These are phyloP conservation scores for Xylaria longipes DNA, from an alignment of 495 filamentous ascomycete species.

Conservation along the genomic window DNA sequence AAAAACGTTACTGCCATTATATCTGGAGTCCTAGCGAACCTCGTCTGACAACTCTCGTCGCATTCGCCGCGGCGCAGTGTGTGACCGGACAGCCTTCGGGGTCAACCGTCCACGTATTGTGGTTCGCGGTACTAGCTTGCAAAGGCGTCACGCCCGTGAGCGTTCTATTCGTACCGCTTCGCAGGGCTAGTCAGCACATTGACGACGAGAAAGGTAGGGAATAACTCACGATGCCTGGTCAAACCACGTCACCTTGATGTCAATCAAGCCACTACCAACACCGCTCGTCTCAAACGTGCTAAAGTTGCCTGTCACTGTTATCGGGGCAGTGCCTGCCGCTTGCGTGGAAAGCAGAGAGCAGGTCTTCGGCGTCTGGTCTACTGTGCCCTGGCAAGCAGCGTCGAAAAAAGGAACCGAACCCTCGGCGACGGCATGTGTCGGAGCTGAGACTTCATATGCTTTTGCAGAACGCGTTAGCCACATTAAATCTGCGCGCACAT, in stretches of 20 bases:
- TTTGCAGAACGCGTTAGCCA: background rate
- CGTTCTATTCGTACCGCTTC: constrained; percentile 10
- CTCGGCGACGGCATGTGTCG: background rate
- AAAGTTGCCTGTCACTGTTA: constrained; percentile 20
- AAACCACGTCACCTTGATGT: constrained; percentile 18
- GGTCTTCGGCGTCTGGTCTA: constrained; percentile 8
- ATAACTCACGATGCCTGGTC: constrained; percentile 16
- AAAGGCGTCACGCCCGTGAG: constrained; percentile 11
- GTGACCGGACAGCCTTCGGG: constrained; percentile 19
- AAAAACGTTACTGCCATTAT: background rate
- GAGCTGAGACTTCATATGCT: constrained; percentile 15
- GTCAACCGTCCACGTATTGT: constrained; percentile 16
- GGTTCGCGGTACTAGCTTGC: constrained; percentile 11
- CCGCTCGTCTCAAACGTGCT: constrained; percentile 27
- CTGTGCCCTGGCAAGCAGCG: constrained; percentile 12
- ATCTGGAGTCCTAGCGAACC: background rate
- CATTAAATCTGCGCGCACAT: background rate
- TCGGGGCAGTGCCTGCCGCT: background rate
- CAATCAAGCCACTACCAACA: constrained; percentile 22
- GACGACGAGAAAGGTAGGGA: background rate
- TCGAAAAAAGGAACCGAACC: constrained; percentile 14
- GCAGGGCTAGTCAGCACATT: background rate
- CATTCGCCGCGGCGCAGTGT: background rate
- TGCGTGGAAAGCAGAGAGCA: constrained; percentile 4
- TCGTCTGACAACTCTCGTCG: background rate